phyloP scores from a whole-genome alignment of 345 rosid genomes.

The Cardiospermum halicacabum region DNA sequence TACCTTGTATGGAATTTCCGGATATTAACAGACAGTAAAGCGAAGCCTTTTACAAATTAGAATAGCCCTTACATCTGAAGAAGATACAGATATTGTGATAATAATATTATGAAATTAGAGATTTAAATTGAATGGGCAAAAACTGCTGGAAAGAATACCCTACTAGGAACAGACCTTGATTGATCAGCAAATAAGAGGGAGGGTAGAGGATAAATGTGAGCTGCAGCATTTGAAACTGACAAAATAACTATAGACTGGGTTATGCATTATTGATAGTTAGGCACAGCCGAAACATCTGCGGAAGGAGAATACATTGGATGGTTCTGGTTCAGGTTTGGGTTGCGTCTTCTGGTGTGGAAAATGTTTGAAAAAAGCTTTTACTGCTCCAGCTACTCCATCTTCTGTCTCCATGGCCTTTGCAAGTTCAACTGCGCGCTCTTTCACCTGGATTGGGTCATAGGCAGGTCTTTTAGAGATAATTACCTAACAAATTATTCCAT shows the following conservation, averaged over 20 bases:
- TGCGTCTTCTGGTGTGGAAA: constrained; percentile 39
- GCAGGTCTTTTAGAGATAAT: constrained; percentile 5
- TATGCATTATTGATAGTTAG: constrained; percentile 20
- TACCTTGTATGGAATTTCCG: background rate
- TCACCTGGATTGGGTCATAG: constrained; percentile 52
- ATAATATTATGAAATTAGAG: background rate
- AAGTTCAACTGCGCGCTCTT: constrained; percentile 66
- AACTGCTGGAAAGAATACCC: background rate
- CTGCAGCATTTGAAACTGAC: background rate
- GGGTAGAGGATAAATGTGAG: background rate
- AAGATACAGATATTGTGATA: background rate
- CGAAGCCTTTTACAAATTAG: background rate
- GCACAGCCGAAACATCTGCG: constrained; percentile 80
- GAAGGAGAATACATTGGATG: constrained; percentile 41
- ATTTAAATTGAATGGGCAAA: background rate
- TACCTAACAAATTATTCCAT: background rate
- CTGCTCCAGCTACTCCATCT: constrained; percentile 97
- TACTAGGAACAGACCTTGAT: background rate
- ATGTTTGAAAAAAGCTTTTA: constrained; percentile 89
- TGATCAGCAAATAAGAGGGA: background rate
- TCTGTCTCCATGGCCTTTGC: constrained; percentile 92
- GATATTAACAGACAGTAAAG: background rate
- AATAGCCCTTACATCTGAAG: background rate
- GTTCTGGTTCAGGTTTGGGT: constrained; percentile 28
- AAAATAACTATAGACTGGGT: background rate